Base-by-base conservation (phyloP, 2,329 filamentous ascomycete species). In the Cladophialophora bantiana region DNA sequence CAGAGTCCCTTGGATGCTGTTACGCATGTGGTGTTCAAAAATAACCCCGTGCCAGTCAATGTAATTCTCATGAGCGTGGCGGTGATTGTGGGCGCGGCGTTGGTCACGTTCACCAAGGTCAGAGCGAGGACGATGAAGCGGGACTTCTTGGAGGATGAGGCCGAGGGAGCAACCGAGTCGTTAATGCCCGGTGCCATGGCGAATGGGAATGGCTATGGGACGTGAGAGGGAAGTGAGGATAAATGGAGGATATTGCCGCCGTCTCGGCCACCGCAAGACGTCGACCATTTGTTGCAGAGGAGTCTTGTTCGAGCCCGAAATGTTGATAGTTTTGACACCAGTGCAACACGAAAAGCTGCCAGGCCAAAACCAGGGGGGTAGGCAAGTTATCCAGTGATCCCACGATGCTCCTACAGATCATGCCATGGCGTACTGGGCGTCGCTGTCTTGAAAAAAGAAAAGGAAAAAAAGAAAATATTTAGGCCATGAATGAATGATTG, bases 1-100 rank as follows among this genome's bases (percentile, higher is more conserved):
- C 93, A 96, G 80, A 90, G 89, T 4, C 92, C 86, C 0, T 83
- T 97, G 38, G 93, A 97, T 77, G 87, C 89, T 31, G 77, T 94
- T 40, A 93, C 93, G 48, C 91, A 96, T 74, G 83, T 86, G 64
- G 84, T 84, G 0, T 97, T 94, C 74, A 73, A 82, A 26, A 87
- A 89, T 4, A 84, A 96, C 75, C 93, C 93, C 0, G 80, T 92
- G 0, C 92, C 92, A 0, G 89, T 96, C 12, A 95, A 97, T 76
- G 59, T 90, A 2, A 83, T 90, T 0, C 78, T 97, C 20, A 78
- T 94, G 56, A 74, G 78, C 0, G 64, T 86, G 0, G 91, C 89
- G 0, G 75, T 91, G 7, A 75, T 85, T 0, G 83, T 94, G 1
- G 93, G 94, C 0, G 66, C 84, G 1, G 80, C 79, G 6, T 80